Percentiles rank a stretch among this genome's conserved stretches.
phyloP scores from a whole-genome alignment of 2,329 filamentous ascomycete genomes.

The Stagonosporopsis cucurbitacearum region DNA sequence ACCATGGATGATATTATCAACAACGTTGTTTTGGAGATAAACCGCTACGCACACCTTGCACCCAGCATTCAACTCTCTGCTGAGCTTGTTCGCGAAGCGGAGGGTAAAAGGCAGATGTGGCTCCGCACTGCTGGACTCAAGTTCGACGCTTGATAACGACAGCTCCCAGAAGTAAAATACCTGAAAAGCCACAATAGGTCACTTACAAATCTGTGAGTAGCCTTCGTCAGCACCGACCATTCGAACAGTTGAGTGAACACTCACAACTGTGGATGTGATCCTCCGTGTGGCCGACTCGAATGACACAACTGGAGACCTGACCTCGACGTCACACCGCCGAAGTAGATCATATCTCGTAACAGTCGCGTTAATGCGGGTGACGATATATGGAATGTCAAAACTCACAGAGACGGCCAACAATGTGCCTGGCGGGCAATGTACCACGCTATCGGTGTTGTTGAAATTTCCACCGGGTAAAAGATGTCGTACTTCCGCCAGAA shows the following conservation, averaged over 20 bases:
- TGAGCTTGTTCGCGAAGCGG: constrained; percentile 81
- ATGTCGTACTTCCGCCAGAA: background rate
- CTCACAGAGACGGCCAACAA: background rate
- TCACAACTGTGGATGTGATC: background rate
- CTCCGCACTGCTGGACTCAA: constrained; percentile 51
- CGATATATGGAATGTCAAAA: constrained; percentile 5
- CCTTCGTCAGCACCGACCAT: background rate
- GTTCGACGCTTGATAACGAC: constrained; percentile 40
- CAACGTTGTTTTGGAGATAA: constrained; percentile 77
- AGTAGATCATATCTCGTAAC: background rate
- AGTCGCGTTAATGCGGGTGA: background rate
- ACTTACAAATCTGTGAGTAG: background rate
- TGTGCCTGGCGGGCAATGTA: constrained; percentile 2
- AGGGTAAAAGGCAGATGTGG: constrained; percentile 70
- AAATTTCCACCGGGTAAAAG: constrained; percentile 12
- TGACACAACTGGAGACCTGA: background rate
- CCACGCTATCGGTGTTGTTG: background rate
- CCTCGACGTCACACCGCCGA: background rate
- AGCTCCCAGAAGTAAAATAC: background rate
- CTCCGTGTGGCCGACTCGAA: background rate
- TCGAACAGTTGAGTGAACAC: background rate
- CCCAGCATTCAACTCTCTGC: constrained; percentile 78
- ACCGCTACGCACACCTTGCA: constrained; percentile 75
- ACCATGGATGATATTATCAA: constrained; percentile 78
- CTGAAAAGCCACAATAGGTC: background rate